Base-by-base conservation (phyloP, 257 asterid species). In the Solanum chilense region DNA sequence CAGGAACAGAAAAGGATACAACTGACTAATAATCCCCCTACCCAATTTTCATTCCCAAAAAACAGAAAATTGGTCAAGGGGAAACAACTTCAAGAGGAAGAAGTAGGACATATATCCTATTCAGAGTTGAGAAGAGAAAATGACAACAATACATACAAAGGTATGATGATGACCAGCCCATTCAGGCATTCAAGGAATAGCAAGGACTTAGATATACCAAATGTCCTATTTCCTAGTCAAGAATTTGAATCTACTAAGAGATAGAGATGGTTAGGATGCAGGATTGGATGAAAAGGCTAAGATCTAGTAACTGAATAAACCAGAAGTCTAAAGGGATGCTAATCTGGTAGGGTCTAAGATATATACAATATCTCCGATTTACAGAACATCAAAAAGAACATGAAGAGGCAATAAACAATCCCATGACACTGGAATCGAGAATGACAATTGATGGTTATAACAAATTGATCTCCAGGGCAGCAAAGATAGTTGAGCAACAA, bases 1-100 rank as follows among this genome's bases (percentile, higher is more conserved):
- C 23, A 71, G 35, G 41, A 18, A 89, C n/a, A 88, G 89, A 86
- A 86, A 92, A 78, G 80, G 83, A 89, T 84, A 89, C 78, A 86
- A 74, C 92, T 84, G 90, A 68, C 66, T 45, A 78, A 87, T 86
- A 91, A 87, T 86, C 91, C 90, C 93, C 96, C 90, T 88, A 87
- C 91, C 95, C 93, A 85, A 78, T 88, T 92, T 89, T 91, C 94
- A 49, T 92, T 91, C 86, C 41, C 9, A 92, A 96, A 96, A 96
- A 93, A 87, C 91, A 91, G 95, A 92, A 93, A 91, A 78, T 15
- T 89, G 94, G 93, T 60, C 21, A 20, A 58, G 25, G 66, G 66
- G 23, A 87, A 89, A 83, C 91, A 47, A 84, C 74, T 90, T 90
- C 90, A 75, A 39, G 29, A 14, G 90, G 87, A 85, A 88, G 85